Base-by-base conservation (phyloP, 352 stramenopile genomes). In the Phytopythium cucurbitacearum region DNA sequence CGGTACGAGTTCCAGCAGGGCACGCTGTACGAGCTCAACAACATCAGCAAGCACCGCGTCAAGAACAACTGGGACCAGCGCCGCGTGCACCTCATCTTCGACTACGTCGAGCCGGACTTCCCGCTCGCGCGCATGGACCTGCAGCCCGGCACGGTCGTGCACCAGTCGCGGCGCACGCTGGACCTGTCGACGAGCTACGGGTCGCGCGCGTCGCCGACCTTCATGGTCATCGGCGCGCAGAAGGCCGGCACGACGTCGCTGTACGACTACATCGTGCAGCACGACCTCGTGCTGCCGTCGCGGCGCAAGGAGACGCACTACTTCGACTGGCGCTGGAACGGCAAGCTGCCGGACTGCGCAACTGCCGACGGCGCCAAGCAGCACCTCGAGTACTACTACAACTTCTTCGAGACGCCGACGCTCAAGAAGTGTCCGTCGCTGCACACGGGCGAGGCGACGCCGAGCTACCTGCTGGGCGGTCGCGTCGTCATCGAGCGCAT, bases 1-100 rank as follows among this genome's bases (percentile, higher is more conserved):
- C 83, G 93, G n/a, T 83, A 96, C 49, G 75, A 93, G 59, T 97
- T 98, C 59, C 71, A 86, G 56, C 86, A 98, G 55, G 97, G 95
- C 51, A 80, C 94, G 41, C 81, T 99, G 3, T 97, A 99, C 78
- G 97, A 99, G 81, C 94, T 99, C 53, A 99, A 99, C 80, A 99
- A 99, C 72, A 95, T 97, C 56, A 95, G 92, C 60, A 98, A 98
- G 62, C 96, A 98, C 73, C 61, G 69, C 39, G 87, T 99, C 21
- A 90, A 87, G 50, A 99, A 99, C 77, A 82, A 93, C 55, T 96
- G 80, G 68, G 65, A 84, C 28, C 62, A 94, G 42, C 67, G 93
- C 66, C 90, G 97, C 36, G 93, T 99, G 21, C 97, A 99, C 75
- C 67, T 99, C 45, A 99, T 99, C 64, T 94, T 99, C 53, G 97